These are phyloP conservation scores for Boletus sp. DNA, from an alignment of 1,284 basidiomycete species.

Conservation along the genomic window DNA sequence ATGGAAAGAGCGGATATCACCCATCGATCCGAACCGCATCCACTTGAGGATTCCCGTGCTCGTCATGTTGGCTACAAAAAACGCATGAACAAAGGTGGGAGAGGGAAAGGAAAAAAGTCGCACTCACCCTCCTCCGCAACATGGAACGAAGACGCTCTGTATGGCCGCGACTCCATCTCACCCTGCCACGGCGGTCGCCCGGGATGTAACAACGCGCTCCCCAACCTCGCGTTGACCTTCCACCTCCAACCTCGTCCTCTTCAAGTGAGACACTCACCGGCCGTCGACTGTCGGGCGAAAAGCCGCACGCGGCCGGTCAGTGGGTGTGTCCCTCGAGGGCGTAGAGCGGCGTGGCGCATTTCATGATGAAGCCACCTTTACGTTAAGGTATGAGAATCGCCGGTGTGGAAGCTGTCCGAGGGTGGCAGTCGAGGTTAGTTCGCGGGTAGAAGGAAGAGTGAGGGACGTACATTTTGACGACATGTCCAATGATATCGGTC, in stretches of 20 bases:
- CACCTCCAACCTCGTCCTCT: constrained; percentile 33
- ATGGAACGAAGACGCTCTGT: constrained; percentile 46
- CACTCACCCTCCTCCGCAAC: constrained; percentile 59
- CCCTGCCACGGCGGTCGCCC: too few species aligned
- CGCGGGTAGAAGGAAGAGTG: background rate
- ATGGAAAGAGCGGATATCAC: constrained; percentile 33
- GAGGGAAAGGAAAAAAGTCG: background rate
- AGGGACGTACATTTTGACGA: constrained; percentile 62
- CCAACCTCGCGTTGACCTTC: too few species aligned
- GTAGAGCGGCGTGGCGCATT: too few species aligned
- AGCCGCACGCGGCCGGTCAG: too few species aligned
- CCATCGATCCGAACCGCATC: constrained; percentile 77
- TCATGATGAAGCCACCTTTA: constrained; percentile 89
- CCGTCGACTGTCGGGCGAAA: too few species aligned
- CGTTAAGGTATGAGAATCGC: constrained; percentile 83
- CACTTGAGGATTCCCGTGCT: constrained; percentile 68
- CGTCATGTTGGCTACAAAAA: constrained; percentile 60
- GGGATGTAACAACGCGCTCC: too few species aligned
- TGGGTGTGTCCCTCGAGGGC: too few species aligned
- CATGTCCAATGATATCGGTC: constrained; percentile 89
- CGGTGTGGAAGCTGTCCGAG: constrained; percentile 76
- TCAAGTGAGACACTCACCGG: too few species aligned
- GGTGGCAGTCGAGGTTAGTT: background rate
- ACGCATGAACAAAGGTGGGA: too few species aligned
- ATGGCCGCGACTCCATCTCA: too few species aligned